Evolutionary conservation across 768 basidiomycete genomes (phyloP), one percentile per base, ranked within the genome.

Genomic region (Termitomyces sp.): DNA sequence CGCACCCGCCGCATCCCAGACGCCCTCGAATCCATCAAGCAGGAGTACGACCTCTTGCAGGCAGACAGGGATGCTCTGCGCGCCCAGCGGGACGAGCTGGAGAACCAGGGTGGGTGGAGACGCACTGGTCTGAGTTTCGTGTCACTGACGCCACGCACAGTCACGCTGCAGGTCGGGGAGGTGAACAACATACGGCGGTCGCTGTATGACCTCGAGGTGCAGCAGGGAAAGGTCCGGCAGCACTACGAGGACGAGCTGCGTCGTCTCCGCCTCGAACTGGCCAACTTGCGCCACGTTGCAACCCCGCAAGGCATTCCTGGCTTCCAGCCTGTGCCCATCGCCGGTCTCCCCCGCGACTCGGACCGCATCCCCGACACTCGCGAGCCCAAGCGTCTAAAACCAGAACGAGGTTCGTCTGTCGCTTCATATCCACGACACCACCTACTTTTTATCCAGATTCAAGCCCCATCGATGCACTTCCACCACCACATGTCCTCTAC

Each of bases 31-130:
- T 71, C 78, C 58, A 83, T 95, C 68, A 83, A 85, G 62, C 81
- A 82, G 45, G 93, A 95, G 74, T 93, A 89, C 62, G 91, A 95
- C 35, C 72, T 73, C 54, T 70, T 92, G 45, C 70, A 82, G 4
- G 72, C 77, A 27, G 91, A 94, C 23, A 45, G 63, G 1, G 61
- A 62, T 39, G 65, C 74, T 84, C 49, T 89, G 60, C 80, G 91
- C 50, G 78, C 74, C n/a, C 91, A 96, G 73, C 76, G 93, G 41
- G 94, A 97, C 65, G 96, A 98, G 57, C 90, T 86, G 66, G 95
- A 98, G 72, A 78, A 76, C 3, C 94, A 94, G 77, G 83, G 96
- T 94, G n/a, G n/a, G n/a, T n/a, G n/a, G n/a, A n/a, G n/a, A n/a
- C n/a, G n/a, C n/a, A n/a, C n/a, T n/a, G n/a, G n/a, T n/a, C n/a